Conservation (phyloP, 345 rosid genomes). For the Corymbia maculata region DNA sequence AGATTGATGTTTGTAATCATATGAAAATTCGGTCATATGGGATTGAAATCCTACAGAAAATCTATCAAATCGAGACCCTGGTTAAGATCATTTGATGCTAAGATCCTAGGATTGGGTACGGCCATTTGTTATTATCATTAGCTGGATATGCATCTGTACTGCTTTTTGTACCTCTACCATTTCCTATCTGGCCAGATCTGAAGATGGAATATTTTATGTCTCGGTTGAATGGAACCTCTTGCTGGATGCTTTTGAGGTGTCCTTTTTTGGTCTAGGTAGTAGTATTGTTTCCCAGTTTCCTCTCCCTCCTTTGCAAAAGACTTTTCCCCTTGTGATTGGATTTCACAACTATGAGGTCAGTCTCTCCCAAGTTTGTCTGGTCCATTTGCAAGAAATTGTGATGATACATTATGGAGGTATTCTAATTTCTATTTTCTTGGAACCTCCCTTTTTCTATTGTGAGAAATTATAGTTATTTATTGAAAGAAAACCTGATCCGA, state of each 20-base stretch:
- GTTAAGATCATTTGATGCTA: background rate
- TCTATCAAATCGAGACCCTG: background rate
- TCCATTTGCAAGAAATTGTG: background rate
- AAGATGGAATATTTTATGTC: background rate
- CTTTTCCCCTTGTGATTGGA: background rate
- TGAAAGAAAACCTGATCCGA: background rate
- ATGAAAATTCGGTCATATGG: background rate
- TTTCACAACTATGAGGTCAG: background rate
- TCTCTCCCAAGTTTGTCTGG: background rate
- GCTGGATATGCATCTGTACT: background rate
- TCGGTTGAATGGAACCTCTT: background rate
- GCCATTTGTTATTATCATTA: background rate
- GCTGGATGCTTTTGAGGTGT: background rate
- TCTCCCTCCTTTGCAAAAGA: background rate
- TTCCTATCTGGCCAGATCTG: background rate
- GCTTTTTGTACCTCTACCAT: background rate
- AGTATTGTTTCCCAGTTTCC: background rate
- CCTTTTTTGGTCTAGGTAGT: background rate
- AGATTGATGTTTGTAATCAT: background rate
- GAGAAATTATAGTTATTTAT: background rate
- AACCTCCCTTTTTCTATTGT: background rate
- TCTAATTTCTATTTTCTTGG: background rate
- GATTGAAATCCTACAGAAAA: background rate
- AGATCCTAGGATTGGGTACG: background rate
- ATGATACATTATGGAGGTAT: background rate